These are phyloP conservation scores for Multifurca ochricompacta DNA, from an alignment of 768 basidiomycete genomes.

Conservation along the genomic window DNA sequence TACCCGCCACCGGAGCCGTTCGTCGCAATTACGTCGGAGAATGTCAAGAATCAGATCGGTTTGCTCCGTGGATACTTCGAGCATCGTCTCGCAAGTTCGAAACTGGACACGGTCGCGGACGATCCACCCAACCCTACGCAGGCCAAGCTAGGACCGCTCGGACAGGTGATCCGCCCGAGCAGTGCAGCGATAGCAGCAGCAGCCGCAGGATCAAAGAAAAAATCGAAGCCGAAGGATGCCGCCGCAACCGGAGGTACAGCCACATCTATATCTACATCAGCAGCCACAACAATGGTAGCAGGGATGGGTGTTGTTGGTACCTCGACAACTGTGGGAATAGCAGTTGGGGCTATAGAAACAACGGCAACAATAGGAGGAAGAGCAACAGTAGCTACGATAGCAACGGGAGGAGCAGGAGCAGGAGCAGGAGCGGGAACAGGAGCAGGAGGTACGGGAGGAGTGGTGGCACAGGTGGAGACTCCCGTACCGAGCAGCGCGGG, in stretches of 20 bases:
- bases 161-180: constrained; percentile 57
- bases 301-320: neutral
- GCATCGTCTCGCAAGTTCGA: constrained; percentile 36
- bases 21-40: constrained; percentile 55
- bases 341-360: no score
- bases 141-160: constrained; percentile 70
- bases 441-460: neutral
- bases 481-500: neutral
- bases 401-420: neutral
- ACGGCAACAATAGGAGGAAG: neutral
- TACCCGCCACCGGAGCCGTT: constrained; percentile 84
- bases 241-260: no score
- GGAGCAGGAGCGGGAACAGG: neutral
- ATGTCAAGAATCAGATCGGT: constrained; percentile 75
- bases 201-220: constrained; percentile 54
- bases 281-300: neutral
- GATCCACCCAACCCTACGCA: constrained; percentile 52
- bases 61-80: constrained; percentile 74
- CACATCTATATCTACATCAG: no score
- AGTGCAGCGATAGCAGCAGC: constrained; percentile 33
- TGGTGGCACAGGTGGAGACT: neutral
- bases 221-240: constrained; percentile 29
- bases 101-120: constrained; percentile 45
- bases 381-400: neutral
- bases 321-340: neutral